Percentiles rank a stretch among this genome's conserved stretches.
Conservation (phyloP, 306 rosid species). For the Notholithocarpus densiflorus region DNA sequence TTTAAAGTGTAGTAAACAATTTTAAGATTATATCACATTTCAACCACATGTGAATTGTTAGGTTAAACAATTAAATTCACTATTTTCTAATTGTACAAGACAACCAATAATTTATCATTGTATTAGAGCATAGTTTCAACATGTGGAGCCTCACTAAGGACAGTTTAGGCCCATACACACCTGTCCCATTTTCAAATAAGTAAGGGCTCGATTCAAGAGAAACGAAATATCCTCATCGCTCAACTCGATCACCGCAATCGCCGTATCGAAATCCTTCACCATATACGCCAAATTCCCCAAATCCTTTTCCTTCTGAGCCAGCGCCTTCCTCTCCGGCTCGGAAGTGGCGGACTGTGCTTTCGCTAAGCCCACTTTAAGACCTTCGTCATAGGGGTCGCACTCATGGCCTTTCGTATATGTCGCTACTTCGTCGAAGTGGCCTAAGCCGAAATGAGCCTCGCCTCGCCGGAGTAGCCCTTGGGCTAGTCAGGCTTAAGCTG, state of each 20-base stretch:
- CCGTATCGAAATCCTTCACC: slow-evolving; percentile 82
- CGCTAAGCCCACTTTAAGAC: slow-evolving; percentile 61
- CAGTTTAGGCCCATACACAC: slow-evolving; percentile 17
- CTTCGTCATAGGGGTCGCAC: slow-evolving; percentile 73
- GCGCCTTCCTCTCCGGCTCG: slow-evolving; percentile 47
- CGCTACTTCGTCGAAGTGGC: slow-evolving; percentile 50
- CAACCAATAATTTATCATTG: neutral
- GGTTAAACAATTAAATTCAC: too few relatives aligned
- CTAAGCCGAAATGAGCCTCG: slow-evolving; percentile 72
- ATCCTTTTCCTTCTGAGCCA: slow-evolving; percentile 83
- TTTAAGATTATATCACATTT: too few relatives aligned
- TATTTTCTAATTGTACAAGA: too few relatives aligned
- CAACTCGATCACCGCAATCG: slow-evolving; percentile 75
- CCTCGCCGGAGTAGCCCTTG: slow-evolving; percentile 92
- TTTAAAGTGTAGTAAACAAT: too few relatives aligned
- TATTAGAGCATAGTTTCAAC: too few relatives aligned
- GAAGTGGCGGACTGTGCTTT: slow-evolving; percentile 57
- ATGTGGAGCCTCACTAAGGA: too few relatives aligned
- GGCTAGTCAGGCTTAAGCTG: slow-evolving; percentile 82
- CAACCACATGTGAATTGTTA: too few relatives aligned
- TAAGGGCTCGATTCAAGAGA: slow-evolving; percentile 80
- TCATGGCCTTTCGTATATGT: slow-evolving; percentile 81
- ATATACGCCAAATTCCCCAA: too few relatives aligned
- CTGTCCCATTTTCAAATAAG: slow-evolving; percentile 85
- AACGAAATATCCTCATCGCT: slow-evolving; percentile 78